Base-by-base conservation (phyloP, 352 stramenopile species). In the Globisporangium cederbergense region DNA sequence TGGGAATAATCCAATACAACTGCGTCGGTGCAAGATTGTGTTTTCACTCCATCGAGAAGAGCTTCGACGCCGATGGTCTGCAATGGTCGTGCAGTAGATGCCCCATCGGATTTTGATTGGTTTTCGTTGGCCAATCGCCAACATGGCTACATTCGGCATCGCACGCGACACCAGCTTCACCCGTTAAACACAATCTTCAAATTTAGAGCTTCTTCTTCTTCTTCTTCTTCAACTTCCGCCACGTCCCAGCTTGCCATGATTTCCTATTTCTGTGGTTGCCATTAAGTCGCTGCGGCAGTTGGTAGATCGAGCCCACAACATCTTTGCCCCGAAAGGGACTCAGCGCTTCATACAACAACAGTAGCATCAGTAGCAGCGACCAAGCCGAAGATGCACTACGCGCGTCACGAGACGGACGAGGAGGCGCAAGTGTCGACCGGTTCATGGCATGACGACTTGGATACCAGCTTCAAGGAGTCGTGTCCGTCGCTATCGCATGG, bases 51-150 rank as follows among this genome's bases (percentile, higher is more conserved):
- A 80, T 76, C 16, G 71, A 77, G 46, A 73, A 65, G 20, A 66
- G 49, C 55, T 79, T 74, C 61, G 70, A 71, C 58, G 74, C 70
- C n/a, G 70, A 77, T 32, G 73, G 75, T 36, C 43, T 79, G 16
- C 25, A 28, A 46, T 61, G 42, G 55, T 58, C 6, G 69, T 79
- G 73, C 70, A 79, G 73, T 64, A 77, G 46, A 72, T 79, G 70
- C 58, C 77, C 5, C 62, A 74, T 46, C 62, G 69, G 32, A 56
- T 68, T 18, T 22, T 69, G 62, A 58, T 25, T 40, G 9, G 14
- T 25, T 52, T 52, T 63, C 30, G 3, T 45, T 38, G 28, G 1
- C 11, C 28, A 42, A 28, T 28, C 52, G n/a, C 20, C 30, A 30
- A 43, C 2, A 58, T 45, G 52, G 52, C 32, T 45, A 30, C 32